A percentile compares a stretch with the other conserved stretches of the same genome.
These are phyloP conservation scores for Penstemon newberryi DNA, from an alignment of 257 asterid species.

Conservation along the genomic window DNA sequence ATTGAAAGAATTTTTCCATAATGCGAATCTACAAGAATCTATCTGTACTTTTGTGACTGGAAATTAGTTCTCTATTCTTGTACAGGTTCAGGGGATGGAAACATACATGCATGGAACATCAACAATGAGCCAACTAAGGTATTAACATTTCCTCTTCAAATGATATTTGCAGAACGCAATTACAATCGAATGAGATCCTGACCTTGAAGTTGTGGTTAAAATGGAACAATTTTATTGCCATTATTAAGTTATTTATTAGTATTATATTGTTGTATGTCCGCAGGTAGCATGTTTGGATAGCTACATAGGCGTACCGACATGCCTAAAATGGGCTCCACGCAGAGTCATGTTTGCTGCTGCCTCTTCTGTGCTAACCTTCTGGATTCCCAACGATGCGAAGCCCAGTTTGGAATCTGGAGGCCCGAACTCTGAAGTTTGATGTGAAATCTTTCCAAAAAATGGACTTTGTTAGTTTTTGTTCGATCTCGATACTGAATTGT, in stretches of 20 bases:
- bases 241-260: too few relatives aligned
- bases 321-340: slow-evolving; percentile 94
- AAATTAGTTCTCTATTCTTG: slow-evolving; percentile 7
- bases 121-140: slow-evolving; percentile 66
- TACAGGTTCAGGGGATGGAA: slow-evolving; percentile 94
- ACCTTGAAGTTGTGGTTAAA: too few relatives aligned
- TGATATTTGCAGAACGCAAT: too few relatives aligned
- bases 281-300: slow-evolving; percentile 83
- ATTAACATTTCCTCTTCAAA: not conserved
- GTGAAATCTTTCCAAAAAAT: not conserved
- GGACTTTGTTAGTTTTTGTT: too few relatives aligned
- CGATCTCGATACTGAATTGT: too few relatives aligned
- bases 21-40: not conserved
- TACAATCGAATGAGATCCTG: too few relatives aligned
- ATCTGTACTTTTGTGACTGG: slow-evolving; percentile 11
- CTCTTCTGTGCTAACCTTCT: slow-evolving; percentile 75
- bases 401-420: slow-evolving; percentile 25
- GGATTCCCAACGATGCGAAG: slow-evolving; percentile 68
- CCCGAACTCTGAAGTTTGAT: slow-evolving; percentile 24
- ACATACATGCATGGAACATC: slow-evolving; percentile 82
- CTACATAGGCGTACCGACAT: slow-evolving; percentile 67
- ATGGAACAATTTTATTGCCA: too few relatives aligned
- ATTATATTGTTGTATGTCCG: not conserved
- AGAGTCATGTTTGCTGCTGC: slow-evolving; percentile 88
- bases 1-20: too few relatives aligned